These are phyloP conservation scores for Protoeuglena noctilucae DNA, from an alignment of 139 green algal genomes.

Conservation along the genomic window DNA sequence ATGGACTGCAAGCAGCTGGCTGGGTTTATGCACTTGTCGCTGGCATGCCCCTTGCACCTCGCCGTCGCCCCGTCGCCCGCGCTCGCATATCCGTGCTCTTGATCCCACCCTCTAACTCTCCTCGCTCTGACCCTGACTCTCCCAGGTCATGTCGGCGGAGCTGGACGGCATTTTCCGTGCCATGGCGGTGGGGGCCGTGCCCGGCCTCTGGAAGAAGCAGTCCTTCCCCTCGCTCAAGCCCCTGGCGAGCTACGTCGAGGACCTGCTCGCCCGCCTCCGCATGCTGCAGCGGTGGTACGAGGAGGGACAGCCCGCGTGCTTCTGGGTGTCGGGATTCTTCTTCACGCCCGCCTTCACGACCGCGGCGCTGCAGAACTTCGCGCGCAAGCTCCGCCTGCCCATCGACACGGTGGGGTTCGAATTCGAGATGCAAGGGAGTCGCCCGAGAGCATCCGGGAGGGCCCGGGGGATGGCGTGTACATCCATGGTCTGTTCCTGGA, in stretches of 20 bases:
- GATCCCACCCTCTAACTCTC: background rate
- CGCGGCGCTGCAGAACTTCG: constrained; percentile 17
- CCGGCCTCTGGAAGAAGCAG: constrained; percentile 14
- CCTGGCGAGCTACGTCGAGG: constrained; percentile 11
- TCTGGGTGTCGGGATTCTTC: constrained; percentile 6
- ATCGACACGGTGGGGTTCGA: constrained; percentile 10
- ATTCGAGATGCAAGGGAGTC: constrained; percentile 11
- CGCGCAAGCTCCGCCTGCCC: constrained; percentile 6
- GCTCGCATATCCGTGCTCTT: background rate
- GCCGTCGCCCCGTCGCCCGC: too few species aligned
- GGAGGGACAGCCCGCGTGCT: background rate
- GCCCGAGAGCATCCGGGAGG: constrained; percentile 4
- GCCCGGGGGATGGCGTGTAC: constrained; percentile 11
- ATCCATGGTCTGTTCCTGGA: constrained; percentile 21
- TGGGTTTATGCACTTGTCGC: too few species aligned
- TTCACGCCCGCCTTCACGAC: constrained; percentile 22
- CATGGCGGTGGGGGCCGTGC: constrained; percentile 9
- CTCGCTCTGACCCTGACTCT: background rate
- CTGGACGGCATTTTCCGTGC: constrained; percentile 1
- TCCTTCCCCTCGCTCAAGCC: constrained; percentile 17
- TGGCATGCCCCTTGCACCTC: too few species aligned
- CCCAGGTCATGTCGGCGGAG: constrained; percentile 5
- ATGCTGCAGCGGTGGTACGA: constrained; percentile 16
- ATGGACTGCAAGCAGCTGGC: too few species aligned
- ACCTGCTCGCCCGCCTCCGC: constrained; percentile 14